Conservation (phyloP, 1,139 yeast species). For the Pichia norvegensis region DNA sequence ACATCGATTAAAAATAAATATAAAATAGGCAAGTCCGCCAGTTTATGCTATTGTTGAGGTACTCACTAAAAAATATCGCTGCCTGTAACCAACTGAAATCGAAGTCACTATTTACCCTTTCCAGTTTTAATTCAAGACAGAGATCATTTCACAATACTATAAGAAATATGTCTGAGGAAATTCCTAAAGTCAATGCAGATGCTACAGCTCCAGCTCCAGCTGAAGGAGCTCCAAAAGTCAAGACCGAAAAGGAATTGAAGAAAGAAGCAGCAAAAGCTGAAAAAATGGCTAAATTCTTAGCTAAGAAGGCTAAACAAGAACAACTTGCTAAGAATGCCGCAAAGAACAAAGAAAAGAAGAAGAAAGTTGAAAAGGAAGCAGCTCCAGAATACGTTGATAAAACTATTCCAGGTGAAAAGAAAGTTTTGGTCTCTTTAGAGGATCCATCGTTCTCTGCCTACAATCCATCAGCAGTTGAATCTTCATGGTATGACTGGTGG, state of each 20-base stretch:
- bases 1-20: neutral
- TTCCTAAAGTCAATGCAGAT: neutral
- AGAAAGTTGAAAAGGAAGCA: slow-evolving; percentile 67
- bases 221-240: slow-evolving; percentile 22
- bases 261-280: slow-evolving; percentile 96
- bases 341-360: slow-evolving; percentile 41
- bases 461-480: slow-evolving; percentile 86
- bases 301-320: slow-evolving; percentile 81
- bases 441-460: slow-evolving; percentile 93
- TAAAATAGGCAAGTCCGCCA: slow-evolving; percentile 1
- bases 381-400: slow-evolving; percentile 70
- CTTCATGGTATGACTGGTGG: slow-evolving; percentile 99
- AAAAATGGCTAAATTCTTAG: slow-evolving; percentile 87
- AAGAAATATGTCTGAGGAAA: slow-evolving; percentile 11
- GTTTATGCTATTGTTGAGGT: slow-evolving; percentile 23
- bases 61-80: slow-evolving; percentile 13
- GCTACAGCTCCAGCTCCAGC: slow-evolving; percentile 3
- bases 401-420: slow-evolving; percentile 87
- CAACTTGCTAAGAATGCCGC: slow-evolving; percentile 34
- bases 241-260: slow-evolving; percentile 74
- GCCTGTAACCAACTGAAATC: slow-evolving; percentile 7
- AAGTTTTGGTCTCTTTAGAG: slow-evolving; percentile 72
- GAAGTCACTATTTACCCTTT: neutral
- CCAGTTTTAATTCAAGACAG: neutral
- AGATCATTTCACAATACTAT: slow-evolving; percentile 10